Percentiles rank a stretch among this genome's conserved stretches.
These are phyloP conservation scores for Biscutella auriculata DNA, from an alignment of 441 rosid genomes.

Conservation along the genomic window DNA sequence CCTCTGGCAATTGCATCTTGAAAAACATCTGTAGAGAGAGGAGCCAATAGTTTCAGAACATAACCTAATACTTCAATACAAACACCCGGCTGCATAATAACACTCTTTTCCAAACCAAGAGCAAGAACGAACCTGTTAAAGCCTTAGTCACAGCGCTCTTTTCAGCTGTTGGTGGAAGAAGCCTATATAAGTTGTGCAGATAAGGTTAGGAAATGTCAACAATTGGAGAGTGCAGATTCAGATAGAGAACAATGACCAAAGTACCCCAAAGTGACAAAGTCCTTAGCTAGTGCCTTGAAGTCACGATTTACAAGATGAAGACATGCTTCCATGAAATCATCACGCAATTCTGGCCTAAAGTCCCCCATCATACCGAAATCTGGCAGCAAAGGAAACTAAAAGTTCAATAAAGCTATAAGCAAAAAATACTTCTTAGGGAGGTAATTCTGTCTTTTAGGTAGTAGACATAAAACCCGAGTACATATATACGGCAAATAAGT, in stretches of 20 bases:
- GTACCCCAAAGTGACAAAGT: conserved; percentile 93
- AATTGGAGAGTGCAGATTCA: conserved; percentile 9
- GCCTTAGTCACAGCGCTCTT: conserved; percentile 76
- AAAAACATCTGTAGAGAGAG: conserved; percentile 47
- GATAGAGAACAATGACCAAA: conserved; percentile 17
- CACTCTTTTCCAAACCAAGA: conserved; percentile 7
- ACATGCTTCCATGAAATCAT: conserved; percentile 91
- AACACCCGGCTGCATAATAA: background rate
- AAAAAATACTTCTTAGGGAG: background rate
- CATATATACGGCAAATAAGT: background rate
- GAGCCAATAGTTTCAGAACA: conserved; percentile 3
- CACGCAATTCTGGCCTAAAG: conserved; percentile 81
- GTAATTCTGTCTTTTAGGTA: background rate
- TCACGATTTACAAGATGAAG: conserved; percentile 96
- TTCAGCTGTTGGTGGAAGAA: conserved; percentile 85
- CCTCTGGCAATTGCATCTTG: conserved; percentile 78
- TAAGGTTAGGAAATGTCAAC: conserved; percentile 15
- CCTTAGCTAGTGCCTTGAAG: conserved; percentile 74
- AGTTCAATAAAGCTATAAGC: conserved; percentile 16
- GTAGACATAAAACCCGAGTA: background rate
- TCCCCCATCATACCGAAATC: conserved; percentile 99
- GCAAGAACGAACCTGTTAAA: conserved; percentile 50
- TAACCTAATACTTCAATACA: background rate
- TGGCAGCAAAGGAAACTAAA: conserved; percentile 27
- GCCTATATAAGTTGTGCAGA: conserved; percentile 34